These are phyloP conservation scores for Linum tenue DNA, from an alignment of 345 rosid species.

Conservation along the genomic window DNA sequence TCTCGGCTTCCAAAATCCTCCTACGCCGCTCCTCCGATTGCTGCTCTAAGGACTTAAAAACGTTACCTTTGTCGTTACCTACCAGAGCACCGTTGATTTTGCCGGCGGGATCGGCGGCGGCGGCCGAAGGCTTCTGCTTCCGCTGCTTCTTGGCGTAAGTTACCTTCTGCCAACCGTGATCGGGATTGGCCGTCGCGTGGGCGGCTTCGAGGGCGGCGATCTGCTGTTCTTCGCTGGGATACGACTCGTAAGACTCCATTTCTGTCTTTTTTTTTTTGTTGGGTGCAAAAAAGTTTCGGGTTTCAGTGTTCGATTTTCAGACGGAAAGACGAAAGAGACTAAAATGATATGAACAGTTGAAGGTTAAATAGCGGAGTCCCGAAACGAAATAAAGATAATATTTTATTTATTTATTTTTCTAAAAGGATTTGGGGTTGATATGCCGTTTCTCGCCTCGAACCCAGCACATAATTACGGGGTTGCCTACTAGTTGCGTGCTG, in stretches of 20 bases:
- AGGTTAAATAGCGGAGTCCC: too few relatives aligned
- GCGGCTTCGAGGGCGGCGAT: neutral
- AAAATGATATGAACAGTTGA: too few relatives aligned
- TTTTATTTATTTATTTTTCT: too few relatives aligned
- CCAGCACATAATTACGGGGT: too few relatives aligned
- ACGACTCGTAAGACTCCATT: neutral
- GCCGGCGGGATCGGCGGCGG: conserved; percentile 14
- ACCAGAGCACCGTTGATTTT: conserved; percentile 14
- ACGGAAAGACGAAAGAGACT: too few relatives aligned
- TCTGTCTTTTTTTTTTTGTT: neutral
- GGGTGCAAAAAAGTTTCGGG: neutral
- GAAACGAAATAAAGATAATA: too few relatives aligned
- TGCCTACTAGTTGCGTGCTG: too few relatives aligned
- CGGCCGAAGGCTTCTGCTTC: conserved; percentile 33
- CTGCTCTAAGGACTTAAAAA: conserved; percentile 42
- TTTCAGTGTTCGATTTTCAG: neutral
- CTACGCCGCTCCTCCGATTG: conserved; percentile 44
- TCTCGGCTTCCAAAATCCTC: conserved; percentile 32
- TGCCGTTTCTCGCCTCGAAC: too few relatives aligned
- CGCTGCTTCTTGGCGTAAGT: conserved; percentile 53
- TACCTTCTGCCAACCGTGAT: conserved; percentile 75
- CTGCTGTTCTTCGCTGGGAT: neutral
- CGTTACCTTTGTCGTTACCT: conserved; percentile 24
- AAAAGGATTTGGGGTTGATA: too few relatives aligned
- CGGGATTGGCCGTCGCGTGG: conserved; percentile 8